Evolutionary conservation across 257 asterid genomes (phyloP).

Genomic region (Anisodus tanguticus): DNA sequence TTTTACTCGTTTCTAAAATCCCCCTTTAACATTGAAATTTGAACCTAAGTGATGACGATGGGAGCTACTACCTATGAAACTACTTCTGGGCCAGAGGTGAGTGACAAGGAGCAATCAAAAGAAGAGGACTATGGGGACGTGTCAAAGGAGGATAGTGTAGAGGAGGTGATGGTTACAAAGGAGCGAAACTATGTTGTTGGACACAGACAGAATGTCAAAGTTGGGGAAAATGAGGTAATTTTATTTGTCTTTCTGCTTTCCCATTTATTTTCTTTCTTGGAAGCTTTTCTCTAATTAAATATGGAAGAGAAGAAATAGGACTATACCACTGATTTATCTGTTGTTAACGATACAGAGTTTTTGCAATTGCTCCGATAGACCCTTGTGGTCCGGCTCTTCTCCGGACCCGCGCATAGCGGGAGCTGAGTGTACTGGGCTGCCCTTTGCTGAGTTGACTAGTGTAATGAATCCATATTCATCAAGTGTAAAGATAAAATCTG

Average conservation of each 20-base stretch:
- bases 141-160: neutral
- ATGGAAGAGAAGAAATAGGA: neutral
- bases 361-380: neutral
- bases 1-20: neutral
- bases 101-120: neutral
- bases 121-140: neutral
- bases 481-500: no score
- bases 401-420: no score
- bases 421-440: no score
- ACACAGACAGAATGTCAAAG: neutral
- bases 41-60: neutral
- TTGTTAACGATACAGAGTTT: neutral
- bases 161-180: neutral
- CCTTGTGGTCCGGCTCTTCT: no score
- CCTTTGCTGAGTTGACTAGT: neutral
- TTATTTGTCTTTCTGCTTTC: neutral
- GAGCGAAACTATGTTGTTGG: neutral
- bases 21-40: neutral
- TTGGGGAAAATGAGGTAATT: neutral
- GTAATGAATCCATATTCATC: no score
- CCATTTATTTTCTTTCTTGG: neutral
- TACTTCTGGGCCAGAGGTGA: slow-evolving; percentile 3
- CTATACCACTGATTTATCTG: neutral
- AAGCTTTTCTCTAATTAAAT: neutral
- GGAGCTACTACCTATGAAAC: neutral